These are phyloP conservation scores for Umbilicus rupestris DNA, from an alignment of 164 flowering plant species.

Conservation along the genomic window DNA sequence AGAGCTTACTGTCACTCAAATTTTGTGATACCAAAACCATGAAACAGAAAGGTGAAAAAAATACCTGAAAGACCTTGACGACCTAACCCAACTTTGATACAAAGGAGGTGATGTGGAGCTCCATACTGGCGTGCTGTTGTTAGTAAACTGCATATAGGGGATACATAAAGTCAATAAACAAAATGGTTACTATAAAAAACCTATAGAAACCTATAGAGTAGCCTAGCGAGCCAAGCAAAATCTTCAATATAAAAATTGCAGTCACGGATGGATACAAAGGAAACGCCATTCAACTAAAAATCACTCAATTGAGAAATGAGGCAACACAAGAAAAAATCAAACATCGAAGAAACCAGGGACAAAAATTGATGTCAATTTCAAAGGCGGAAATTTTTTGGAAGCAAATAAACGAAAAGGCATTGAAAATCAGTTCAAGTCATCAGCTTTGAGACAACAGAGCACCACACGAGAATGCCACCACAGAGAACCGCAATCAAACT, in stretches of 20 bases:
- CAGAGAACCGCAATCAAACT: no score
- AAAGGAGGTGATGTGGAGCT: slow-evolving; percentile 13
- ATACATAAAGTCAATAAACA: neutral
- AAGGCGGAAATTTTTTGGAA: no score
- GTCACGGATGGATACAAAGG: neutral
- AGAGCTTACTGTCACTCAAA: neutral
- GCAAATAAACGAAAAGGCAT: no score
- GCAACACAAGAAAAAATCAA: no score
- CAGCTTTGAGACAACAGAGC: no score
- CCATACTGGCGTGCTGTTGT: slow-evolving; percentile 33
- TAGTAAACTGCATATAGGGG: slow-evolving; percentile 33
- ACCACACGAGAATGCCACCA: no score
- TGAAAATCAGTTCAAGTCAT: no score
- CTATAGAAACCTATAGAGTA: neutral
- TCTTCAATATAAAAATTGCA: no score
- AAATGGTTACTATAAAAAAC: neutral
- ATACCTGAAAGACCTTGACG: slow-evolving; percentile 66
- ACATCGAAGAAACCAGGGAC: no score
- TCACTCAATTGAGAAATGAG: no score
- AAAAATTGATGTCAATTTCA: no score
- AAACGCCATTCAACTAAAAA: neutral
- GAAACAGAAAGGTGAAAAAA: neutral
- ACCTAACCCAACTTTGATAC: slow-evolving; percentile 28
- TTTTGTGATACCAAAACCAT: neutral
- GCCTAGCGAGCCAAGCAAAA: no score